Evolutionary conservation across 2,329 filamentous ascomycete genomes (phyloP), one percentile per base, ranked within the genome.

Genomic region (Calonectria pseudoreteaudii): DNA sequence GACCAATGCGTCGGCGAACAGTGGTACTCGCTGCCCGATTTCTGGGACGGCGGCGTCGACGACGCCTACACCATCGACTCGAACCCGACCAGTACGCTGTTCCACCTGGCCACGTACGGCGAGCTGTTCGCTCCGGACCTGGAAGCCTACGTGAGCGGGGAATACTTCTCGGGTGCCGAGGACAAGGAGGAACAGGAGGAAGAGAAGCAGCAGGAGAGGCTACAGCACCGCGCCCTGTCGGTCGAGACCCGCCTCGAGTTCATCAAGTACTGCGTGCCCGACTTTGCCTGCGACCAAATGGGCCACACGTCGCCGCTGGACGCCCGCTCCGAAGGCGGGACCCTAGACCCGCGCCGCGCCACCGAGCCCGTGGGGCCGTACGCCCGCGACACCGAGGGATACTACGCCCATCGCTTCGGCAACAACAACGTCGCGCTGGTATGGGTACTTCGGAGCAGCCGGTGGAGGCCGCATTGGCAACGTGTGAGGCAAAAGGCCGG

Each of bases 181-280:
- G 9, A 47, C 4, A 9, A 20, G 6, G 18, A 44, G 3, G 38
- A 7, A 6, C 16, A 44, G 13, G 38, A 20, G 16, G 18, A 44
- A 1, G 38, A 1, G 23, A 4, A n/a, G 4, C 4, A 0, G 9
- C 4, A 20, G 14, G 8, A 41, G 23, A 13, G 18, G n/a, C 18
- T 31, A 11, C 64, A 11, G 13, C 41, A 56, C 8, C 70, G 65
- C 20, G 23, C 70, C 8, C 28, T 72, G 41, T 49, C 53, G 9
- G 47, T 56, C 8, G 65, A 72, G 4, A 72, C 70, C 2, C 70
- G 70, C 44, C 65, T 72, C 34, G 70, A 72, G 65, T 68, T 68
- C 47, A 68, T 72, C 41, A 72, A 72, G 20, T 72, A 72, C 38
- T 72, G 70, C 34, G 44, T 72, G 4, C 70, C 70, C 9, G 70